Conservation (phyloP, 495 filamentous ascomycete species). For the Aspergillus homomorphus region DNA sequence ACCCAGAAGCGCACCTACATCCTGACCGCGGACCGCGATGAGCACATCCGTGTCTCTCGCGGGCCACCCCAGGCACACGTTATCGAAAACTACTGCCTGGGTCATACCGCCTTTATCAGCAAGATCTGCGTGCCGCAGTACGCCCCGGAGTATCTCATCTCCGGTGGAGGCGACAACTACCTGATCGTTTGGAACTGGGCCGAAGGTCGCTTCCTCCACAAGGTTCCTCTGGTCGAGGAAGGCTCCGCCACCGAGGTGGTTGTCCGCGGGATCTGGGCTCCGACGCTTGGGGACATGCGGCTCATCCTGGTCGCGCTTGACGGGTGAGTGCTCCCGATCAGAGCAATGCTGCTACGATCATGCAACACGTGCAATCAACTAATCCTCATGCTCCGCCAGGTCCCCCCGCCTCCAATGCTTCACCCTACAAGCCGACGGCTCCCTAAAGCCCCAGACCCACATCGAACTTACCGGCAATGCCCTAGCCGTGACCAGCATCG, state of each 20-base stretch:
- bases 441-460: constrained; percentile 44
- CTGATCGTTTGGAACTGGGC: constrained; percentile 83
- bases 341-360: no score
- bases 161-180: constrained; percentile 79
- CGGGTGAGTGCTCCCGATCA: constrained; percentile 50
- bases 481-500: constrained; percentile 49
- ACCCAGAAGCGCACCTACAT: constrained; percentile 60
- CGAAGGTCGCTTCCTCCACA: constrained; percentile 49
- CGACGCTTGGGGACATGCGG: constrained; percentile 22
- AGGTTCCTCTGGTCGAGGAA: constrained; percentile 33
- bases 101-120: constrained; percentile 78
- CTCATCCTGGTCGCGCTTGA: constrained; percentile 63
- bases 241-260: constrained; percentile 21
- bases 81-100: constrained; percentile 85
- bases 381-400: constrained; percentile 35
- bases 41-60: constrained; percentile 91
- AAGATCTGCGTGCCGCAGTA: constrained; percentile 61
- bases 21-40: constrained; percentile 88
- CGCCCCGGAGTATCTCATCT: constrained; percentile 62
- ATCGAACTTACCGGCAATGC: constrained; percentile 57
- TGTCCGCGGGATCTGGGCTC: constrained; percentile 40
- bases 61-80: constrained; percentile 79
- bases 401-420: constrained; percentile 61
- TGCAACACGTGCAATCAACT: not conserved
- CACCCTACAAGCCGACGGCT: constrained; percentile 37